These are phyloP conservation scores for Myriosclerotinia curreyana DNA, from an alignment of 2,329 filamentous ascomycete species.

Conservation along the genomic window DNA sequence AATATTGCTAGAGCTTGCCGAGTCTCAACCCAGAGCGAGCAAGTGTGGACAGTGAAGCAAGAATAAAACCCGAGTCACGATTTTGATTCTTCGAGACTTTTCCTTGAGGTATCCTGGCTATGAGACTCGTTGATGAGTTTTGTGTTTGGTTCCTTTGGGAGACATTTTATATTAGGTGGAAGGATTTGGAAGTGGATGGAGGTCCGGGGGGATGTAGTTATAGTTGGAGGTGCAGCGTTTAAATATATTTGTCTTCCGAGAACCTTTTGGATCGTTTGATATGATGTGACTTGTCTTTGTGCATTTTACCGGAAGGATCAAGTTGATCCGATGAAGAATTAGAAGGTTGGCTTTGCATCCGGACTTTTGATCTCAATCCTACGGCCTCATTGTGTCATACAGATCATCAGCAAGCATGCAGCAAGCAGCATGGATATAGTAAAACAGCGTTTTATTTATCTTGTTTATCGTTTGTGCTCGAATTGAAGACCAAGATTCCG, in stretches of 20 bases:
- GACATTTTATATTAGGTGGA: slow-evolving; percentile 39
- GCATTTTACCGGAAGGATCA: background rate
- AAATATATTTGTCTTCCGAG: background rate
- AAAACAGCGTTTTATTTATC: background rate
- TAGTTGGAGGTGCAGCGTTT: background rate
- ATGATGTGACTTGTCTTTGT: background rate
- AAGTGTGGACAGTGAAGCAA: slow-evolving; percentile 59
- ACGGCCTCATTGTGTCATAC: background rate
- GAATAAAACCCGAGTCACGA: slow-evolving; percentile 43
- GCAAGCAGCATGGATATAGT: background rate
- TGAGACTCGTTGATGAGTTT: slow-evolving; percentile 34
- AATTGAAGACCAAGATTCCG: background rate
- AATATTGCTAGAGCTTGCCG: slow-evolving; percentile 55
- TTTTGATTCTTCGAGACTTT: slow-evolving; percentile 41
- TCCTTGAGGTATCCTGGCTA: slow-evolving; percentile 35
- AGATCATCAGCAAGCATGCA: background rate
- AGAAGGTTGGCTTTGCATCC: background rate
- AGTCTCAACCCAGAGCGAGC: slow-evolving; percentile 49
- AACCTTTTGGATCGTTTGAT: background rate
- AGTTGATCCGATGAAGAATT: background rate
- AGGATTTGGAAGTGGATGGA: background rate
- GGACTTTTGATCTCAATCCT: background rate
- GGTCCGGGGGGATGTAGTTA: background rate
- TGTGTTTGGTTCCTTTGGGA: slow-evolving; percentile 42
- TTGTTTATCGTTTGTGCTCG: background rate